phyloP scores from a whole-genome alignment of 768 basidiomycete species.

The Kwoniella sp. region DNA sequence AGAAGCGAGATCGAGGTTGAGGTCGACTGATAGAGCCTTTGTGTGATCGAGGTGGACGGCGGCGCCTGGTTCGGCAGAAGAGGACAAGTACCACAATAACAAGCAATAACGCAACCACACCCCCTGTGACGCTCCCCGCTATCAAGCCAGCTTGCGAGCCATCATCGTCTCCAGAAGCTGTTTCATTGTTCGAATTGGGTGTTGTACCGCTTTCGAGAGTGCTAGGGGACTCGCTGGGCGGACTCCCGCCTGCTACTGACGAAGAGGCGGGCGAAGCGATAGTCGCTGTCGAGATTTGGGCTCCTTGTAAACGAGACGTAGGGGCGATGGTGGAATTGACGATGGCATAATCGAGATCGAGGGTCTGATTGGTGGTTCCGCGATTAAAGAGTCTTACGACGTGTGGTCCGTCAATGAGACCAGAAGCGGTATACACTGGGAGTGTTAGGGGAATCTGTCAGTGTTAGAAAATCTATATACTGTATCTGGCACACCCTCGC shows the following conservation, averaged over 20 bases:
- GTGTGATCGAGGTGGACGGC: not conserved
- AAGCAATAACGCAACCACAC: not conserved
- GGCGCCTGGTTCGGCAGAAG: not conserved
- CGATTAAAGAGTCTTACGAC: conserved; percentile 22
- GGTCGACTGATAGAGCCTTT: not conserved
- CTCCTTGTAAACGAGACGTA: not conserved
- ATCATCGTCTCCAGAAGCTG: not conserved
- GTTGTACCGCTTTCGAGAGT: no score
- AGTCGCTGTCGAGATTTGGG: not conserved
- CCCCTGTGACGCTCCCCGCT: not conserved
- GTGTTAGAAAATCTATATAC: no score
- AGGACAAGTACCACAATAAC: not conserved
- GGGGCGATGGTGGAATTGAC: conserved; percentile 31
- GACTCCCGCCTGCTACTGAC: not conserved
- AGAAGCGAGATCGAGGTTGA: not conserved
- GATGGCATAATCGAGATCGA: conserved; percentile 35
- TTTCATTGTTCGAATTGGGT: no score
- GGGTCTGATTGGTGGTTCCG: not conserved
- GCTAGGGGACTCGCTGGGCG: not conserved
- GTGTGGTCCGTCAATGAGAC: conserved; percentile 29
- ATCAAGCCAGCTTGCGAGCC: conserved; percentile 1
- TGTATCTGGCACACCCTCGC: no score
- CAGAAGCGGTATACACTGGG: conserved; percentile 28
- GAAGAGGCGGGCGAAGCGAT: not conserved
- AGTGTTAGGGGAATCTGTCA: not conserved